Conservation (phyloP, 495 filamentous ascomycete species). For the Aspergillus ellipticus region DNA sequence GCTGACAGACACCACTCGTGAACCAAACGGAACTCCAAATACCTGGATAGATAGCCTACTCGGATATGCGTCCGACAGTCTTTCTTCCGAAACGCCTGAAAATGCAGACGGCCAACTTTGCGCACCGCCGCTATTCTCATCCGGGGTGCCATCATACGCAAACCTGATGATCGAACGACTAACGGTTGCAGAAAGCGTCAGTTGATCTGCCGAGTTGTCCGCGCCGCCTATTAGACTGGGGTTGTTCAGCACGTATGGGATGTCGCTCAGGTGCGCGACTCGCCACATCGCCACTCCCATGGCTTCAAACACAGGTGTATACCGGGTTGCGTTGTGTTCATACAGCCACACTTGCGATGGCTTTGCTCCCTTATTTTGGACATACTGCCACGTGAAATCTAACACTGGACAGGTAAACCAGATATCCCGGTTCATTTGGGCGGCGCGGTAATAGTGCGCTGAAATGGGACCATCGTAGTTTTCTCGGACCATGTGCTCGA, state of each 20-base stretch:
- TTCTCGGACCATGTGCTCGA: slow-evolving; percentile 22
- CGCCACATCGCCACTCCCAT: slow-evolving; percentile 32
- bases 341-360: slow-evolving; percentile 32
- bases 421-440: slow-evolving; percentile 44
- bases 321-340: slow-evolving; percentile 41
- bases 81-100: background rate
- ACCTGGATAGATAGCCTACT: slow-evolving; percentile 5
- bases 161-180: slow-evolving; percentile 8
- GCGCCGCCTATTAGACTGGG: slow-evolving; percentile 13
- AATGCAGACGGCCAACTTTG: slow-evolving; percentile 7
- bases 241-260: slow-evolving; percentile 43
- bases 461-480: slow-evolving; percentile 17
- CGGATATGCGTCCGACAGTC: background rate
- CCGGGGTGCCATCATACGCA: background rate
- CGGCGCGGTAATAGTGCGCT: slow-evolving; percentile 41
- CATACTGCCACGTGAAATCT: slow-evolving; percentile 34
- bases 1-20: background rate
- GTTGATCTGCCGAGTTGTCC: slow-evolving; percentile 21
- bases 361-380: slow-evolving; percentile 18
- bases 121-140: too few relatives aligned
- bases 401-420: slow-evolving; percentile 44
- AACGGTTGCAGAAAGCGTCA: slow-evolving; percentile 9
- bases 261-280: slow-evolving; percentile 42
- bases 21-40: slow-evolving; percentile 7
- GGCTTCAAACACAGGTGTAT: slow-evolving; percentile 24